Percentiles rank a stretch among this genome's conserved stretches.
Evolutionary conservation across 225 moss, liverwort and hornwort species (phyloP).

Genomic region (Marchantia polymorpha): DNA sequence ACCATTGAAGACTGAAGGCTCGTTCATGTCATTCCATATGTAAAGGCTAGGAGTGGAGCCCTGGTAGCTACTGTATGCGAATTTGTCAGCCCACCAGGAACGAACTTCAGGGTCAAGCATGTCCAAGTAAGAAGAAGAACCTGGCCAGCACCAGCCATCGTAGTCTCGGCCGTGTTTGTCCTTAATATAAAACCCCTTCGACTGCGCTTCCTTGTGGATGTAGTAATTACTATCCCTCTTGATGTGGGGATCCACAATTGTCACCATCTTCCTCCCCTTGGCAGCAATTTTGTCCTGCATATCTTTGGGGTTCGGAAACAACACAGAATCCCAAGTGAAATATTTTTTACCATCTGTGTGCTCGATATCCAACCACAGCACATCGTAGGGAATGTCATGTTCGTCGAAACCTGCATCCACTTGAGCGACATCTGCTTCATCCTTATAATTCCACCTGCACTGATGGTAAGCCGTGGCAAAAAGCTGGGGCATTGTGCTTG

Average conservation of each 20-base stretch:
- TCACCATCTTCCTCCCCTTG: conserved; percentile 99
- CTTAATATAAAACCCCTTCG: conserved; percentile 83
- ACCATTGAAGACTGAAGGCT: conserved; percentile 98
- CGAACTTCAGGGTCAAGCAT: conserved; percentile 83
- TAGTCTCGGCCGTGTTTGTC: conserved; percentile 69
- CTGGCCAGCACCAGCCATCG: conserved; percentile 99
- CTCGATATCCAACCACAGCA: conserved; percentile 97
- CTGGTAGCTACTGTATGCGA: conserved; percentile 63
- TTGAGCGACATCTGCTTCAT: conserved; percentile 86
- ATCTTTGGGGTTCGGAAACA: conserved; percentile 84
- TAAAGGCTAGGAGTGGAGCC: conserved; percentile 86
- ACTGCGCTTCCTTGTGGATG: conserved; percentile 82
- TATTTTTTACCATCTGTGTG: conserved; percentile 97
- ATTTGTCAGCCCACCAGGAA: conserved; percentile 91
- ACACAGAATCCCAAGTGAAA: conserved; percentile 79
- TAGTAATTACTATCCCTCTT: conserved; percentile 82
- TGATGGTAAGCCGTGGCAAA: conserved; percentile 97
- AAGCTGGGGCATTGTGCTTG: conserved; percentile 70
- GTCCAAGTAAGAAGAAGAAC: conserved; percentile 86
- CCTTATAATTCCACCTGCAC: conserved; percentile 98
- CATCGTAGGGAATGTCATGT: conserved; percentile 89
- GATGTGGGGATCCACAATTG: conserved; percentile 97
- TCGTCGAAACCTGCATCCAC: conserved; percentile 94
- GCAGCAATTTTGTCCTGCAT: conserved; percentile 92
- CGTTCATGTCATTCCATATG: conserved; percentile 99